Evolutionary conservation across 2,329 filamentous ascomycete genomes (phyloP), one percentile per base, ranked within the genome.

Genomic region (Botrytis porri): DNA sequence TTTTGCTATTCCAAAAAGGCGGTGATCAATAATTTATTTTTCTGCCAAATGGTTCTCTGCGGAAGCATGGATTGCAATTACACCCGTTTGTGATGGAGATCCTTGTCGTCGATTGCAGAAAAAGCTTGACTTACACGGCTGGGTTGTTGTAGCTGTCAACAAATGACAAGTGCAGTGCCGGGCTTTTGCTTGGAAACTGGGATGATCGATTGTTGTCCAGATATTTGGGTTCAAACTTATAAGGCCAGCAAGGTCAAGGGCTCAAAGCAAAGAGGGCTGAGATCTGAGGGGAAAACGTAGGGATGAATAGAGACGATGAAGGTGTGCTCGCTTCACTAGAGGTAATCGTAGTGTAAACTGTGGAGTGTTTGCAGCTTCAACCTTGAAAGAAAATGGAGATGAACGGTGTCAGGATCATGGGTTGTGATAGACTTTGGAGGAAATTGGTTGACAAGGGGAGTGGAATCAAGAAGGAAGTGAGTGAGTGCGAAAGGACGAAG

Each of bases 31-130:
- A 37, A 70, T 37, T 32, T 14, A 43, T 20, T 35, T 41, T 70
- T 60, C 51, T 60, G 67, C 57, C 51, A 45, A 45, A 45, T 16
- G 20, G 12, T 45, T 20, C 43, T 60, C 41, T 60, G 63, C 62
- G 70, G 70, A 61, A 72, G 63, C 63, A 72, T 48, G 70, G 70
- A 48, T 72, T 29, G 45, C 62, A 43, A 67, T 67, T 67, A 69
- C 62, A 39, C 70, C 70, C 51, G 70, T 69, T 57, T 45, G 45
- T 60, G 37, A n/a, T 69, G 25, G 35, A 69, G 41, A 64, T 60
- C 63, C 48, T 67, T 67, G 62, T 72, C 54, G 63, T 60, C 45
- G 45, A 72, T 67, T 72, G 70, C 63, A 72, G 45, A 51, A 60
- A 65, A 61, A 63, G 70, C 70, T 72, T 72, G 70, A 69, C 66